Percentiles rank a stretch among this genome's conserved stretches.
Conservation (phyloP, 805 yeast species). For the Ogataea methanolica region DNA sequence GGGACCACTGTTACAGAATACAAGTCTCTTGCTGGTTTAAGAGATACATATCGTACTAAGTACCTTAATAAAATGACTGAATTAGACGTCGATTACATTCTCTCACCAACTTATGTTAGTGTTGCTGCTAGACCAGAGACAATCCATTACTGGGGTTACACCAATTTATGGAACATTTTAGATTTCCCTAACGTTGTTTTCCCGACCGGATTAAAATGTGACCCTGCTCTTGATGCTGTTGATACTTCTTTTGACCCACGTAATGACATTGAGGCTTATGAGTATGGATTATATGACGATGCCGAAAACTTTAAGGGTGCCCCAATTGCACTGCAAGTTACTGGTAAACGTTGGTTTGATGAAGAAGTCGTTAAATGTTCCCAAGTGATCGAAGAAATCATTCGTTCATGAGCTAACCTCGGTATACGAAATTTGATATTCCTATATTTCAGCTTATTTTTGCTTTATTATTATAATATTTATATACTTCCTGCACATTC, state of each 20-base stretch:
- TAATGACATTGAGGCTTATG: too few relatives aligned
- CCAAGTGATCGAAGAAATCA: slow-evolving; percentile 33
- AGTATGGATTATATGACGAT: too few relatives aligned
- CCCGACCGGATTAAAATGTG: slow-evolving; percentile 55
- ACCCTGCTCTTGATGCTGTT: slow-evolving; percentile 20
- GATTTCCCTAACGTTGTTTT: slow-evolving; percentile 60
- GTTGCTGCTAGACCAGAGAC: slow-evolving; percentile 31
- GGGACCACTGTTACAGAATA: too few relatives aligned
- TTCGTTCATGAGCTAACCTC: slow-evolving; percentile 3
- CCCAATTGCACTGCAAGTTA: slow-evolving; percentile 47
- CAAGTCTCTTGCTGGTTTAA: too few relatives aligned
- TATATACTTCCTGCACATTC: too few relatives aligned
- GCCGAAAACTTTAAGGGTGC: slow-evolving; percentile 32
- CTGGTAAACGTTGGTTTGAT: slow-evolving; percentile 47
- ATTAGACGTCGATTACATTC: too few relatives aligned
- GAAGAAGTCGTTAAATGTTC: slow-evolving; percentile 44
- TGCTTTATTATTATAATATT: too few relatives aligned
- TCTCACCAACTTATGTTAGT: too few relatives aligned
- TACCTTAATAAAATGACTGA: too few relatives aligned
- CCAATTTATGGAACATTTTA: slow-evolving; percentile 61
- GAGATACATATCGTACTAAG: too few relatives aligned
- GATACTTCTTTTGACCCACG: slow-evolving; percentile 3
- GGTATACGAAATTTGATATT: too few relatives aligned
- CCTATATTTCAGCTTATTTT: too few relatives aligned
- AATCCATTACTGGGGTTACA: slow-evolving; percentile 69